Base-by-base conservation (phyloP, 441 rosid species). In the Croton setiger region DNA sequence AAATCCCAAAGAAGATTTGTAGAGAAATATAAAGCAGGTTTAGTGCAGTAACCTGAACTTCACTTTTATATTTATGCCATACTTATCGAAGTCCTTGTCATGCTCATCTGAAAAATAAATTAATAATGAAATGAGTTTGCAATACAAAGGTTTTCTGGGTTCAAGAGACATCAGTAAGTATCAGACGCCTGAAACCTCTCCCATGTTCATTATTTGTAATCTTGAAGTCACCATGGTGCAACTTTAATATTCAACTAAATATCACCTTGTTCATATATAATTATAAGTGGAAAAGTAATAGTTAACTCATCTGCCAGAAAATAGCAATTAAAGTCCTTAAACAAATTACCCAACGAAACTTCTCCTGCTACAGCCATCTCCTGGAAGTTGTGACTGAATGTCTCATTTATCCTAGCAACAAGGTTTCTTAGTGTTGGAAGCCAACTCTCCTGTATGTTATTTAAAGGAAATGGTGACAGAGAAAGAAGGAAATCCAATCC, bases 291-390 rank as follows among this genome's bases (percentile, higher is more conserved):
- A 36, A 1, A 48, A 35, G 20, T 45, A 20, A 10, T 4, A n/a
- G 21, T 48, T 49, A 67, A 14, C 48, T 31, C 20, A 71, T 71
- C 45, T 3, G 31, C 33, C 33, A 15, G 31, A 36, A 21, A 72
- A 53, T 33, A 65, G 39, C 11, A 7, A 52, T 23, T 33, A 64
- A 66, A 66, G 44, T 49, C 73, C 64, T 54, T 54, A 8, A 58
- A 47, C 20, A 59, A n/a, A 21, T 66, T 80, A 88, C 93, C 96
- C 77, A 95, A 69, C 36, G 82, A 84, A 67, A 95, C 91, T 85
- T 95, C 99, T 75, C 99, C 97, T 14, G 99, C 99, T 81, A 92
- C 88, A 68, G 99, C 96, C 98, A 95, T 95, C 87, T 92, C 97
- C 78, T 81, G 87, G 79, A 95, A 95, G 79, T 95, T 95, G 59